Conservation (phyloP, 176 grass and related monocot genomes). For the Lolium rigidum region DNA sequence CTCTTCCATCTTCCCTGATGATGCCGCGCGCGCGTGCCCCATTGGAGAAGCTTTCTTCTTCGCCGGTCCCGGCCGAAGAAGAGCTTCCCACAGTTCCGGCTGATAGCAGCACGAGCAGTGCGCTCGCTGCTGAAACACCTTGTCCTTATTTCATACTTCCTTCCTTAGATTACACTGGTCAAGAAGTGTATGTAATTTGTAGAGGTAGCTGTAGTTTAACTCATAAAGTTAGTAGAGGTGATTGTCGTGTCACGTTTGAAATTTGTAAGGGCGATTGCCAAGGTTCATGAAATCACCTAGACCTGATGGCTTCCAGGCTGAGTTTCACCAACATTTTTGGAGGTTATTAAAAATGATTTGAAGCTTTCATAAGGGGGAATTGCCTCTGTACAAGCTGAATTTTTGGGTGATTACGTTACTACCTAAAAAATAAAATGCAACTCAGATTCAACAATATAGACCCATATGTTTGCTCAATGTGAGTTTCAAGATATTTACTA, state of each 20-base stretch:
- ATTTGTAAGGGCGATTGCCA: constrained; percentile 23
- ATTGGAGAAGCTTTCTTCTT: not conserved
- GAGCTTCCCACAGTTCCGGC: not conserved
- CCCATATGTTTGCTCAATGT: no score
- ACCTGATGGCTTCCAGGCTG: no score
- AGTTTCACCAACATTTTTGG: no score
- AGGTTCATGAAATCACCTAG: no score
- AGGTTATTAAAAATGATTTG: no score
- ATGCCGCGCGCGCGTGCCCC: no score
- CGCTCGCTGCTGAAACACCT: not conserved
- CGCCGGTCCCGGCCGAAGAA: not conserved
- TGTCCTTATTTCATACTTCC: constrained; percentile 16
- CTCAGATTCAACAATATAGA: no score
- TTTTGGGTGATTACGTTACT: no score
- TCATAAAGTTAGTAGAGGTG: constrained; percentile 15
- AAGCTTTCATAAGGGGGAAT: no score
- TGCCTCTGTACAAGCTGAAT: no score
- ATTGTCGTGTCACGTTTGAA: not conserved
- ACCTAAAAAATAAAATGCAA: no score
- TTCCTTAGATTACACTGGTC: not conserved
- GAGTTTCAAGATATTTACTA: no score
- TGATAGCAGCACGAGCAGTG: not conserved
- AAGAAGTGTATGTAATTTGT: constrained; percentile 18
- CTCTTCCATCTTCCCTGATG: not conserved
- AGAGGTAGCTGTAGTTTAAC: constrained; percentile 26